phyloP scores from a whole-genome alignment of 331 rosid species.

The Acacia pycnantha region DNA sequence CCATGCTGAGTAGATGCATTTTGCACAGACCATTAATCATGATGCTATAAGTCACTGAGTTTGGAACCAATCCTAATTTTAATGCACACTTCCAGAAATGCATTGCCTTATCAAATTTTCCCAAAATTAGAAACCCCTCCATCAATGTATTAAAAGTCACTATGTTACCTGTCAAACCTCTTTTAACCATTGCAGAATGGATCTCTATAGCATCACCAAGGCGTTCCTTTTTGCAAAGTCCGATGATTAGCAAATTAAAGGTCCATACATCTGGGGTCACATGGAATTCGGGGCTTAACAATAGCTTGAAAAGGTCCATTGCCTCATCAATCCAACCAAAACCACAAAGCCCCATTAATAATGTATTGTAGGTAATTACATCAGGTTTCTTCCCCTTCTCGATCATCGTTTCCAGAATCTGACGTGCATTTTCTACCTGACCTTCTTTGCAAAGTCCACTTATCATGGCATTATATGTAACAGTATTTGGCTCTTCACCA shows the following conservation, averaged over 20 bases:
- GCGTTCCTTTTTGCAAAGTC: slow-evolving; percentile 61
- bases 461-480: slow-evolving; percentile 67
- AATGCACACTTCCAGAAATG: slow-evolving; percentile 53
- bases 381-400: slow-evolving; percentile 73
- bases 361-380: slow-evolving; percentile 58
- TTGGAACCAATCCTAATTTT: slow-evolving; percentile 51
- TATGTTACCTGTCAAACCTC: slow-evolving; percentile 49
- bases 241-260: slow-evolving; percentile 52
- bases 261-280: slow-evolving; percentile 58
- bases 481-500: slow-evolving; percentile 62
- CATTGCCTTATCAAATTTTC: slow-evolving; percentile 49
- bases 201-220: slow-evolving; percentile 46
- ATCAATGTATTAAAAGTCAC: slow-evolving; percentile 63
- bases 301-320: slow-evolving; percentile 46
- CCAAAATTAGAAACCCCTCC: slow-evolving; percentile 51
- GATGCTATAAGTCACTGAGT: slow-evolving; percentile 50
- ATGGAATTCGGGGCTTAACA: slow-evolving; percentile 44
- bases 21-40: slow-evolving; percentile 84
- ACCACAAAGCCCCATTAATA: slow-evolving; percentile 62
- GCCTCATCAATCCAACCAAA: slow-evolving; percentile 65
- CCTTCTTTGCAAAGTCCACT: slow-evolving; percentile 79
- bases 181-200: slow-evolving; percentile 56
- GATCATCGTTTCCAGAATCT: slow-evolving; percentile 57
- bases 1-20: slow-evolving; percentile 61
- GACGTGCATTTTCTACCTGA: slow-evolving; percentile 49